Conservation (phyloP, 192 early-diverging fungal species). For the Podila verticillata region DNA sequence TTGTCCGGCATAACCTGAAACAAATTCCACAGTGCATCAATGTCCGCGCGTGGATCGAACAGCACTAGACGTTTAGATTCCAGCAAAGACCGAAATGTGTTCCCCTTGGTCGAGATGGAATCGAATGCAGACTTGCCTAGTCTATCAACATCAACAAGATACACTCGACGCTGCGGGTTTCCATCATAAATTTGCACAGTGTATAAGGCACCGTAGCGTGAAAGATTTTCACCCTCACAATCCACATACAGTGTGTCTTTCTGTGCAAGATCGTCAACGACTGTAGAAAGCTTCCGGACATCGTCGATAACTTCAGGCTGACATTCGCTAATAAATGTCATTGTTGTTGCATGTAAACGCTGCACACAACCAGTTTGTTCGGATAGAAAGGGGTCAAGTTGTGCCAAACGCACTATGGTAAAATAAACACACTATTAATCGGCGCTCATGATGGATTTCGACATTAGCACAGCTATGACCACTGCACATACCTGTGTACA, state of each 20-base stretch:
- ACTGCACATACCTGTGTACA: too few species aligned
- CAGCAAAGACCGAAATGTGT: slow-evolving; percentile 10
- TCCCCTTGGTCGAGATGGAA: slow-evolving; percentile 10
- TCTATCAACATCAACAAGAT: slow-evolving; percentile 16
- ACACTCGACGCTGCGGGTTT: slow-evolving; percentile 17
- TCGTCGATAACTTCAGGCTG: slow-evolving; percentile 14
- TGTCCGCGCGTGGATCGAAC: slow-evolving; percentile 15
- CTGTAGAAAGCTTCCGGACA: slow-evolving; percentile 9
- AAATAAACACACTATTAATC: too few species aligned
- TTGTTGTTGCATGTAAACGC: slow-evolving; percentile 2
- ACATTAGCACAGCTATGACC: too few species aligned
- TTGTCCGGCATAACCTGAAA: slow-evolving; percentile 21
- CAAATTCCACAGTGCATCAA: slow-evolving; percentile 20
- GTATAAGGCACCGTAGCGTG: slow-evolving; percentile 8
- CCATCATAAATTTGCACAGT: slow-evolving; percentile 20
- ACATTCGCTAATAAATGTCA: background rate
- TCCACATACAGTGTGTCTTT: slow-evolving; percentile 15
- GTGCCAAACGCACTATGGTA: too few species aligned
- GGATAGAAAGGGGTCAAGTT: too few species aligned
- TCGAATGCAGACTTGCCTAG: slow-evolving; percentile 13
- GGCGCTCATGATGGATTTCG: too few species aligned
- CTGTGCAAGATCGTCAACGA: slow-evolving; percentile 12
- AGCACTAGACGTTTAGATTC: slow-evolving; percentile 13
- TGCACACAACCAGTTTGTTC: background rate
- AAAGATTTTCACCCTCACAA: slow-evolving; percentile 11